phyloP scores from a whole-genome alignment of 352 stramenopile genomes.

The Globisporangium sylvaticum region DNA sequence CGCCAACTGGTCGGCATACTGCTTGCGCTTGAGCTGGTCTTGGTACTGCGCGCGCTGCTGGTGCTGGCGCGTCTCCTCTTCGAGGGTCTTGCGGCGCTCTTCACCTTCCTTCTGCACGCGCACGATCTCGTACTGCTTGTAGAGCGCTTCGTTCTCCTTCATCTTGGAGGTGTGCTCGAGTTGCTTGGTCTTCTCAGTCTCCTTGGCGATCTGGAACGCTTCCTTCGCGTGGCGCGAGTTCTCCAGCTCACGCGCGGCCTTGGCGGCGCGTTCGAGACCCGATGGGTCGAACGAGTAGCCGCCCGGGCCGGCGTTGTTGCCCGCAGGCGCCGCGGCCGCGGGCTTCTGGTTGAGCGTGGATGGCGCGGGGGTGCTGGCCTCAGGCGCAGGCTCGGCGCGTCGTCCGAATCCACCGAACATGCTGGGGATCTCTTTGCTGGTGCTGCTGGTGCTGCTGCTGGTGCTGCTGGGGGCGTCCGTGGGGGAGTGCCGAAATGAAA shows the following conservation, averaged over 20 bases:
- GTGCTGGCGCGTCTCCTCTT: constrained; percentile 97
- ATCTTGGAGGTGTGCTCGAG: constrained; percentile 90
- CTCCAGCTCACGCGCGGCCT: constrained; percentile 97
- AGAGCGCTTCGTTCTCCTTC: constrained; percentile 88
- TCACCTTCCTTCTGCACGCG: constrained; percentile 96
- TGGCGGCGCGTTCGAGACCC: constrained; percentile 95
- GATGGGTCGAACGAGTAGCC: constrained; percentile 94
- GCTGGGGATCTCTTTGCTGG: constrained; percentile 1
- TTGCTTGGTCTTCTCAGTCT: constrained; percentile 95
- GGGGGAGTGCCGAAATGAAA: constrained; percentile 1
- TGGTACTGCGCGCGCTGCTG: constrained; percentile 96
- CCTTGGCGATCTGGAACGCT: constrained; percentile 95
- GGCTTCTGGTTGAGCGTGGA: constrained; percentile 25
- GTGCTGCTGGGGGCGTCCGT: not conserved
- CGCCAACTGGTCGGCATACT: constrained; percentile 96
- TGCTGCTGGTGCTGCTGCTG: not conserved
- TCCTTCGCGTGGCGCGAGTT: constrained; percentile 90
- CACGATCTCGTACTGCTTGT: constrained; percentile 93
- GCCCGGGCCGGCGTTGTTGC: constrained; percentile 19
- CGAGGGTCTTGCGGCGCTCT: constrained; percentile 95
- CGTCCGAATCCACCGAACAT: constrained; percentile 24
- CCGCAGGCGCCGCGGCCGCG: constrained; percentile 7
- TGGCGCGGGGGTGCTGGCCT: constrained; percentile 2
- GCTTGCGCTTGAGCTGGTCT: constrained; percentile 98
- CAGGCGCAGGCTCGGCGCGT: constrained; percentile 15